A percentile compares a stretch with the other conserved stretches of the same genome.
These are phyloP conservation scores for Perilla frutescens DNA, from an alignment of 257 asterid genomes.

Conservation along the genomic window DNA sequence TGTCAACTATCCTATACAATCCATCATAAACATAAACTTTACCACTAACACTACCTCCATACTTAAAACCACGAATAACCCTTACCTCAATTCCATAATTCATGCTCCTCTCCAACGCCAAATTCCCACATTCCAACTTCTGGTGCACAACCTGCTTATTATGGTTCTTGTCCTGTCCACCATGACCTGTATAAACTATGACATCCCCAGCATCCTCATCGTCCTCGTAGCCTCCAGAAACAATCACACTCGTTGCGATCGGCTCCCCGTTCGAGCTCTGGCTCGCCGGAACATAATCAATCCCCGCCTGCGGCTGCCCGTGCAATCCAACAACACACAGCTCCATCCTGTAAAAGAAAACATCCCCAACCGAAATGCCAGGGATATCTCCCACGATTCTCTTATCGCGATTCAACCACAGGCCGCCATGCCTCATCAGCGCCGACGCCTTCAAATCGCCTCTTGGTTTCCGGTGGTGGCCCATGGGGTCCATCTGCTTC, in stretches of 20 bases:
- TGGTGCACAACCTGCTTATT: slow-evolving; percentile 68
- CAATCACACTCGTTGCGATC: slow-evolving; percentile 80
- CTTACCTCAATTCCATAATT: slow-evolving; percentile 79
- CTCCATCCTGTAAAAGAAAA: slow-evolving; percentile 77
- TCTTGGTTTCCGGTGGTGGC: slow-evolving; percentile 45
- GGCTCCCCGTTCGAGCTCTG: slow-evolving; percentile 92
- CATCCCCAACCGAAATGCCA: slow-evolving; percentile 69
- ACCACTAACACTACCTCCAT: slow-evolving; percentile 67
- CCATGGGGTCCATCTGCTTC: slow-evolving; percentile 30
- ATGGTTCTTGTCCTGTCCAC: slow-evolving; percentile 76
- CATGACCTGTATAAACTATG: slow-evolving; percentile 82
- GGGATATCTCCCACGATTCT: slow-evolving; percentile 80
- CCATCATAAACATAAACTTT: slow-evolving; percentile 90
- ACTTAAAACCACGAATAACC: slow-evolving; percentile 78
- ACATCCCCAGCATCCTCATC: slow-evolving; percentile 80
- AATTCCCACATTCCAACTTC: slow-evolving; percentile 74
- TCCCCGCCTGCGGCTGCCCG: slow-evolving; percentile 89
- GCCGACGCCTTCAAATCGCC: slow-evolving; percentile 71
- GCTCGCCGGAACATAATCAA: slow-evolving; percentile 70
- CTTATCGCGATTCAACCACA: slow-evolving; percentile 81
- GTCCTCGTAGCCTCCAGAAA: slow-evolving; percentile 92
- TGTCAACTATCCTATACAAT: slow-evolving; percentile 61
- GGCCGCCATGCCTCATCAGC: slow-evolving; percentile 58
- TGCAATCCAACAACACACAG: slow-evolving; percentile 80
- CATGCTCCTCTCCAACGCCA: slow-evolving; percentile 88